Percentiles rank a stretch among this genome's conserved stretches.
Evolutionary conservation across 441 rosid genomes (phyloP).

Genomic region (Isatis lusitanica): DNA sequence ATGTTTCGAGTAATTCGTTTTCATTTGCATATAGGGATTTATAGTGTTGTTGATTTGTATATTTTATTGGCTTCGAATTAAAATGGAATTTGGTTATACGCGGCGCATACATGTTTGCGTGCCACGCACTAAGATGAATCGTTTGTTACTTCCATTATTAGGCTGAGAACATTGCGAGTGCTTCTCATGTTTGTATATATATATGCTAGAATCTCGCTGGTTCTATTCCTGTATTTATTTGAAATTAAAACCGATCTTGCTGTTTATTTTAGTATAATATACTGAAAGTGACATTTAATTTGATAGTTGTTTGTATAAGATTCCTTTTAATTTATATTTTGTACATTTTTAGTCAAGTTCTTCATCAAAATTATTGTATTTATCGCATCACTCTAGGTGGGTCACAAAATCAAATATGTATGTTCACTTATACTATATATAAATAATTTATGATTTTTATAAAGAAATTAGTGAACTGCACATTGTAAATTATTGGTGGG

Average conservation of each 20-base stretch:
- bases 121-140: conserved; percentile 32
- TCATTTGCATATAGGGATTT: not conserved
- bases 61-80: not conserved
- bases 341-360: not conserved
- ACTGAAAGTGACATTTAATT: not conserved
- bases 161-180: conserved; percentile 21
- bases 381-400: not conserved
- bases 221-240: not conserved
- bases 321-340: not conserved
- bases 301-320: not conserved
- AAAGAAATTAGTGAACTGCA: conserved; percentile 9
- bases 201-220: conserved; percentile 23
- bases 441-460: not conserved
- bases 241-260: not conserved
- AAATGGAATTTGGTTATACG: not conserved
- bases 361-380: not conserved
- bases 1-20: conserved; percentile 13
- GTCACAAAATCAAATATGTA: conserved; percentile 7
- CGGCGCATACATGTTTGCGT: conserved; percentile 31
- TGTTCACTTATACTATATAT: not conserved
- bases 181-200: conserved; percentile 30
- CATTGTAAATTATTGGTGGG: conserved; percentile 5
- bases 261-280: conserved; percentile 1
- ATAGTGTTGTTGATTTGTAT: not conserved
- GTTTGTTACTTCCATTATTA: not conserved